Evolutionary conservation across 2,329 filamentous ascomycete genomes (phyloP), one percentile per base, ranked within the genome.

Genomic region (Pseudogymnoascus sp.): DNA sequence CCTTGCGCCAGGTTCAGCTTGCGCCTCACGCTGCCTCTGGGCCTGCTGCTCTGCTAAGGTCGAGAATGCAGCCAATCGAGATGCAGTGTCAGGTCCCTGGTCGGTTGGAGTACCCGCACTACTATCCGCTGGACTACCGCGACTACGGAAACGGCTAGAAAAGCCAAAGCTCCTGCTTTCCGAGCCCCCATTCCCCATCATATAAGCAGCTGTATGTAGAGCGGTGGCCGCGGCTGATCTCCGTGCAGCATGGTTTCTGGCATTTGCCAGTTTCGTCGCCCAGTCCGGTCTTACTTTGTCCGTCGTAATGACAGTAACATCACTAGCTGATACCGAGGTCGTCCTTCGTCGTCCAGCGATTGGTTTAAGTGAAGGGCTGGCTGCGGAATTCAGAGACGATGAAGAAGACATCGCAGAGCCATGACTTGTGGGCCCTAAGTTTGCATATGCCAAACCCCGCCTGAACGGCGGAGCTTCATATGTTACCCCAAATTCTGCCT

Each of bases 401-500:
- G 88, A 88, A 0, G 92, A 96, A 0, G 92, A 95, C 83, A 93
- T 91, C 38, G 91, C 90, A 1, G 90, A 86, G 57, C 77, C 78
- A 64, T 86, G 74, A 14, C 79, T 75, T 47, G 80, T 79, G 18
- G 76, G 65, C 58, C 76, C 70, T 20, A 77, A 70, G 64, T 83
- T 77, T 1, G 84, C 80, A 71, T 93, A 93, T 1, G 83, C 78
- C 32, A 99, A 75, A 1, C 94, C 94, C 65, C 92, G 82, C 22
- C 91, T 86, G 77, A 97, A 97, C 0, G 90, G 86, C 2, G 94
- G 94, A 11, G 91, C 82, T 4, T 93, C 86, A 72, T 97, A 99
- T 0, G 90, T 96, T n/a, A 99, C 89, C 54, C 94, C 94, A 71
- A 97, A 97, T 66, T 99, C 93, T 1, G 91, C 86, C 67, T 94